A percentile compares a stretch with the other conserved stretches of the same genome.
These are phyloP conservation scores for Biscutella laevigata DNA, from an alignment of 441 rosid genomes.

Conservation along the genomic window DNA sequence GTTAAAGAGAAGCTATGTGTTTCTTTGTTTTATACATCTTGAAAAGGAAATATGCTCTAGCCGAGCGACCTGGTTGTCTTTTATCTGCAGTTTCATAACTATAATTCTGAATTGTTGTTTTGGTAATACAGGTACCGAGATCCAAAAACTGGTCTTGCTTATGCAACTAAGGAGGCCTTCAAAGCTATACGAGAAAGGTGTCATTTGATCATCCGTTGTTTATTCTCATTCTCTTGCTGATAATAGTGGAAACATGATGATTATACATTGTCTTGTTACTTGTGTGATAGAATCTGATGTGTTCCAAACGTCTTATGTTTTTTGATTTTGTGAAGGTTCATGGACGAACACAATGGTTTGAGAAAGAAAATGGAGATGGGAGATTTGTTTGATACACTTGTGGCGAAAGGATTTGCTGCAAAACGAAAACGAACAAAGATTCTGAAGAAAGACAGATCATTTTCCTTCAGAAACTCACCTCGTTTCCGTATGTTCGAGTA, in stretches of 20 bases:
- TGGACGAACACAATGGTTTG: slow-evolving; percentile 34
- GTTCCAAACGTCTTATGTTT: neutral
- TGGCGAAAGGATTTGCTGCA: slow-evolving; percentile 44
- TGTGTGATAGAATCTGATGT: neutral
- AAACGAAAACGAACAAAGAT: slow-evolving; percentile 49
- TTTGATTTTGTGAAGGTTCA: slow-evolving; percentile 35
- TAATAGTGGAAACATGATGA: too few species aligned
- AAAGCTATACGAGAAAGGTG: slow-evolving; percentile 80
- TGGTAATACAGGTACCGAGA: slow-evolving; percentile 61
- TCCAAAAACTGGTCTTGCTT: slow-evolving; percentile 83
- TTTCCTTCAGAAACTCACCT: slow-evolving; percentile 35
- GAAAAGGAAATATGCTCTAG: neutral
- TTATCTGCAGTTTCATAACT: neutral
- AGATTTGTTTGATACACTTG: slow-evolving; percentile 48
- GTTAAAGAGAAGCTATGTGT: neutral
- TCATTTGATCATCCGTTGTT: too few species aligned
- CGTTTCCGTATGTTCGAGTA: slow-evolving; percentile 40
- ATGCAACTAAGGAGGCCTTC: slow-evolving; percentile 89
- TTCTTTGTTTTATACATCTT: neutral
- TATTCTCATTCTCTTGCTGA: too few species aligned
- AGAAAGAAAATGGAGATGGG: slow-evolving; percentile 80
- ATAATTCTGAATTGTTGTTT: slow-evolving; percentile 16
- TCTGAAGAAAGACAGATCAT: slow-evolving; percentile 30
- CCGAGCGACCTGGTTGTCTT: neutral
- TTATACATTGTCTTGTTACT: neutral